Base-by-base conservation (phyloP, 345 rosid species). In the Gossypium thurberi region DNA sequence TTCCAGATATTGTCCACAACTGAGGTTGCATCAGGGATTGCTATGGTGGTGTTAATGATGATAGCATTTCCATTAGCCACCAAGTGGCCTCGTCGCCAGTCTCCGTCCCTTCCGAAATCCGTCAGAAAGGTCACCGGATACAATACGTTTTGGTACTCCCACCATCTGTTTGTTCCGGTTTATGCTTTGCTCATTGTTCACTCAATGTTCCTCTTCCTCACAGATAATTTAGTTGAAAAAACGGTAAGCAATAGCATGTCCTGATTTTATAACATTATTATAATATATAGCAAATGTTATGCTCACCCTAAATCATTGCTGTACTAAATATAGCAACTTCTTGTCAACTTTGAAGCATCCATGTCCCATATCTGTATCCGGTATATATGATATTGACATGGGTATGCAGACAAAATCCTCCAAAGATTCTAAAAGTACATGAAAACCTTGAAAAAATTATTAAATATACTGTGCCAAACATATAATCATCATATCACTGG, bases 141-240 rank as follows among this genome's bases (percentile, higher is more conserved):
- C 75, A 84, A 87, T 44, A 70, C 84, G 5, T 87, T 87, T 53
- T 85, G 91, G 91, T 87, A 85, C 81, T 87, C 87, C 14, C 89
- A 87, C 82, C 91, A 87, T 71, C 73, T 85, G 25, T 82, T 87
- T 69, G 63, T 87, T 72, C 44, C 79, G 20, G 89, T 87, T 33
- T 87, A 87, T 56, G 81, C 75, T 17, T 72, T 87, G 84, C 82
- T 85, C 66, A 77, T 87, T 40, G 85, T 84, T 28, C 91, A 87
- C 78, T 82, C 85, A 70, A 84, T 87, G 84, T 85, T 85, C 85
- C 87, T 87, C 58, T 87, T 84, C 81, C 81, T 87, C 10, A 84
- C 87, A 65, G 67, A 75, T 77, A 74, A 78, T 14, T 11, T 74
- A 8, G 53, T 51, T 6, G 86, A 82, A 48, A 87, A 85, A 71